Evolutionary conservation across 2,329 filamentous ascomycete genomes (phyloP), one percentile per base, ranked within the genome.

Genomic region (Magnaporthales sp.): DNA sequence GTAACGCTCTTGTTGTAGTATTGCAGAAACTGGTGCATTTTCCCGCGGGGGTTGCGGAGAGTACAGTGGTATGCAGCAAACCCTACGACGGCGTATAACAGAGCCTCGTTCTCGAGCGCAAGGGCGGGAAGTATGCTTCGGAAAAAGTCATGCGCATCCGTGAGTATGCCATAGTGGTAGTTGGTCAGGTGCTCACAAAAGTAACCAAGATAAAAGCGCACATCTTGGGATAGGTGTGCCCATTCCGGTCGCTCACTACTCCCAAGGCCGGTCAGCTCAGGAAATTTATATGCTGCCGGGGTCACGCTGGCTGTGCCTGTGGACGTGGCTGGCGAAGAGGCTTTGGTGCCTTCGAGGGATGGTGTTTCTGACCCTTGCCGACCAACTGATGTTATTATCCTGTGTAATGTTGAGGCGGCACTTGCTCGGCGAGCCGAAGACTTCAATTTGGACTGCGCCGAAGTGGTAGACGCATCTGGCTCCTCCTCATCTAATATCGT

Each of bases 1-100:
- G 86, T 89, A 30, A 99, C 90, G 10, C 94, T 93, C 74, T 88
- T 90, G 76, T 97, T 93, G 80, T 98, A 97, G 73, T 96, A 97
- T 67, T 88, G 86, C 30, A 98, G 81, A 72, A 98, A 98, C 65
- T 90, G 88, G 68, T 90, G 85, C 29, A 98, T 87, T 70, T 88
- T 89, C 26, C 91, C 91, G 63, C 88, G 80, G 0, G 89, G 86
- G 63, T 89, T 86, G 54, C 84, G 83, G 63, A 97, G 76, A 1
- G 91, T 91, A 70, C 90, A 85, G 71, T 96, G 92, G 73, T 97
- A 98, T 0, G 93, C 91, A 11, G 94, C 85, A 75, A 97, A 98
- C 0, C 91, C 92, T 10, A 93, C 91, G 4, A 97, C 80, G 0
- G 93, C 93, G 75, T 97, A 93, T 5, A 97, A 83, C 11, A 98